These are phyloP conservation scores for Megacollybia marginata DNA, from an alignment of 768 basidiomycete species.

Conservation along the genomic window DNA sequence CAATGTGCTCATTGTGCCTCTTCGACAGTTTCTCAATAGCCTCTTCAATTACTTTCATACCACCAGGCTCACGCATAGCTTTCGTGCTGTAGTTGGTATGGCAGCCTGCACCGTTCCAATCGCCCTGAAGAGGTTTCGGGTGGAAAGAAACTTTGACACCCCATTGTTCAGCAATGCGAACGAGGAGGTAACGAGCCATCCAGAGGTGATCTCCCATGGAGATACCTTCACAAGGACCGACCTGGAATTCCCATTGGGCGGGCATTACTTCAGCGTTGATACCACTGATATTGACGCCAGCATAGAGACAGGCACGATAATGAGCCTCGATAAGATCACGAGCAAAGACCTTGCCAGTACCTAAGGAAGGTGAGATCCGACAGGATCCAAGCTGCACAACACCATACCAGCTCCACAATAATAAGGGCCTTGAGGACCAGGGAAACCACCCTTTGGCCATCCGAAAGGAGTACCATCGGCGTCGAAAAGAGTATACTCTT, in stretches of 20 bases:
- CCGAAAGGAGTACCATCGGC: constrained; percentile 84
- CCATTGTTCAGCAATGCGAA: constrained; percentile 97
- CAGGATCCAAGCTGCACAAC: constrained; percentile 7
- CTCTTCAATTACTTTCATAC: constrained; percentile 85
- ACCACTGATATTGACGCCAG: constrained; percentile 96
- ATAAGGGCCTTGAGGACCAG: constrained; percentile 98
- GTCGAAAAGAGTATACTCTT: constrained; percentile 98
- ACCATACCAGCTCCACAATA: constrained; percentile 95
- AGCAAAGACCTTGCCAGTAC: constrained; percentile 95
- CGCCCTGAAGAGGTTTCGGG: constrained; percentile 93
- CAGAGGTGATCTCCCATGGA: constrained; percentile 99
- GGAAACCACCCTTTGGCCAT: constrained; percentile 99
- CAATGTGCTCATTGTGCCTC: constrained; percentile 92
- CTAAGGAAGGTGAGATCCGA: constrained; percentile 31
- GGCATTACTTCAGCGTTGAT: constrained; percentile 99
- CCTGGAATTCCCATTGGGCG: constrained; percentile 99
- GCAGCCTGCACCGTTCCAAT: constrained; percentile 99
- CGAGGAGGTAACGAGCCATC: constrained; percentile 96
- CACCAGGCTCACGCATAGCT: constrained; percentile 89
- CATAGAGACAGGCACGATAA: constrained; percentile 92
- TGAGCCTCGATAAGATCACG: constrained; percentile 99
- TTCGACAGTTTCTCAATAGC: constrained; percentile 91
- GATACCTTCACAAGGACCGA: constrained; percentile 97
- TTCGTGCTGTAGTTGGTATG: constrained; percentile 98
- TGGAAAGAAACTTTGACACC: constrained; percentile 98